Percentiles rank a stretch among this genome's conserved stretches.
Evolutionary conservation across 2,329 filamentous ascomycete genomes (phyloP).

Genomic region (Cylindrodendrum hubeiense): DNA sequence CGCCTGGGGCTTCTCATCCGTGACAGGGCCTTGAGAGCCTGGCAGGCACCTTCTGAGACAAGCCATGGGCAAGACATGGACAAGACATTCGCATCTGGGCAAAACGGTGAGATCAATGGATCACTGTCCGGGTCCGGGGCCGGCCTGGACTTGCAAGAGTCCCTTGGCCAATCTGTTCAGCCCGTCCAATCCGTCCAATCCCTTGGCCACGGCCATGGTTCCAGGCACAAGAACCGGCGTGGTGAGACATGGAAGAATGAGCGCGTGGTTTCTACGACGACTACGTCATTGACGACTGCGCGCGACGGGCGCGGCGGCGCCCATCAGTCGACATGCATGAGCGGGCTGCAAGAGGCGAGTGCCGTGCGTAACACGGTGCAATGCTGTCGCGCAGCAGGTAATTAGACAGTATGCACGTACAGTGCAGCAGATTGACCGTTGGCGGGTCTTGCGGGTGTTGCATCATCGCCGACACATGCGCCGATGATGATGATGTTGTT

Average conservation of each 20-base stretch:
- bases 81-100: slow-evolving; percentile 14
- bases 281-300: slow-evolving; percentile 42
- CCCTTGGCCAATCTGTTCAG: too few species aligned
- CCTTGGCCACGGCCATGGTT: slow-evolving; percentile 4
- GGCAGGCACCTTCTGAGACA: slow-evolving; percentile 37
- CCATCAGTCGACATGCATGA: slow-evolving; percentile 25
- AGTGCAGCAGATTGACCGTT: neutral
- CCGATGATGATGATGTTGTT: neutral
- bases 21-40: neutral
- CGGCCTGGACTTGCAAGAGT: neutral
- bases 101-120: slow-evolving; percentile 7
- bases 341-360: neutral
- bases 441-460: neutral
- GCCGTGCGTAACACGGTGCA: neutral
- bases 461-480: neutral
- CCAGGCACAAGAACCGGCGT: slow-evolving; percentile 19
- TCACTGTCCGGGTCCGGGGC: neutral
- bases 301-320: slow-evolving; percentile 14
- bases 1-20: neutral
- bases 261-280: slow-evolving; percentile 44
- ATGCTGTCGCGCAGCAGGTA: neutral
- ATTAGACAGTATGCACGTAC: neutral
- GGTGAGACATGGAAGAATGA: slow-evolving; percentile 44
- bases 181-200: slow-evolving; percentile 21
- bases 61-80: slow-evolving; percentile 13